Conservation (phyloP, 2,329 filamentous ascomycete genomes). For the Fusarium dimerum region DNA sequence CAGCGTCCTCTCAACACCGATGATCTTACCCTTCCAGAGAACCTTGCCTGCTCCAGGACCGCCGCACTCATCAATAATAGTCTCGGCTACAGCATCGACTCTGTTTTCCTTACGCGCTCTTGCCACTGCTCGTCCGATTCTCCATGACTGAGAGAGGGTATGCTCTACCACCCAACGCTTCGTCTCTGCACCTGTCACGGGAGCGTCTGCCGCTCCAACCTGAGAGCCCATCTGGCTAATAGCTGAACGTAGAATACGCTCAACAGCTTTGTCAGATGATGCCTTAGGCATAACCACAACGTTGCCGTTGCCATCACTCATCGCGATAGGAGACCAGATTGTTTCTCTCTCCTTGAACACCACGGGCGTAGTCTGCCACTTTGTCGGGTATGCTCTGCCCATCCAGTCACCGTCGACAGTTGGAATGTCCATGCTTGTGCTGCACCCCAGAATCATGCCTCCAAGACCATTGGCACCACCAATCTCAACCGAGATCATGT, state of each 20-base stretch:
- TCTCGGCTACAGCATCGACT: slow-evolving; percentile 56
- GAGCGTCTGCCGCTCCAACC: slow-evolving; percentile 49
- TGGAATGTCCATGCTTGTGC: slow-evolving; percentile 51
- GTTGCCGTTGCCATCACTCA: slow-evolving; percentile 55
- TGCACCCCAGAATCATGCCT: slow-evolving; percentile 57
- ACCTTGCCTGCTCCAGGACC: slow-evolving; percentile 54
- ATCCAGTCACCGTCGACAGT: slow-evolving; percentile 58
- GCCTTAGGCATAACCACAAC: slow-evolving; percentile 51
- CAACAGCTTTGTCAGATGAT: slow-evolving; percentile 47
- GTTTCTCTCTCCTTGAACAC: slow-evolving; percentile 50
- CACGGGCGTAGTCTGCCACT: slow-evolving; percentile 57
- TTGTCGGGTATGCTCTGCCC: slow-evolving; percentile 56
- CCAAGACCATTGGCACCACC: slow-evolving; percentile 67
- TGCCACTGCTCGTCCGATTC: slow-evolving; percentile 62
- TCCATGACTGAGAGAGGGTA: slow-evolving; percentile 55
- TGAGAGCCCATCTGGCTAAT: slow-evolving; percentile 58
- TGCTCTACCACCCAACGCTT: slow-evolving; percentile 53
- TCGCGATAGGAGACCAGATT: slow-evolving; percentile 47
- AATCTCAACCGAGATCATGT: slow-evolving; percentile 65
- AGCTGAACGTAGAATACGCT: slow-evolving; percentile 52
- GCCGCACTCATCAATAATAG: slow-evolving; percentile 59
- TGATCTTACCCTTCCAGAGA: slow-evolving; percentile 65
- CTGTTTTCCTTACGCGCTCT: slow-evolving; percentile 50
- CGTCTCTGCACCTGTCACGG: slow-evolving; percentile 50
- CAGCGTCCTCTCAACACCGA: slow-evolving; percentile 57